Conservation (phyloP, 2,329 filamentous ascomycete species). For the Penicillium paneum region DNA sequence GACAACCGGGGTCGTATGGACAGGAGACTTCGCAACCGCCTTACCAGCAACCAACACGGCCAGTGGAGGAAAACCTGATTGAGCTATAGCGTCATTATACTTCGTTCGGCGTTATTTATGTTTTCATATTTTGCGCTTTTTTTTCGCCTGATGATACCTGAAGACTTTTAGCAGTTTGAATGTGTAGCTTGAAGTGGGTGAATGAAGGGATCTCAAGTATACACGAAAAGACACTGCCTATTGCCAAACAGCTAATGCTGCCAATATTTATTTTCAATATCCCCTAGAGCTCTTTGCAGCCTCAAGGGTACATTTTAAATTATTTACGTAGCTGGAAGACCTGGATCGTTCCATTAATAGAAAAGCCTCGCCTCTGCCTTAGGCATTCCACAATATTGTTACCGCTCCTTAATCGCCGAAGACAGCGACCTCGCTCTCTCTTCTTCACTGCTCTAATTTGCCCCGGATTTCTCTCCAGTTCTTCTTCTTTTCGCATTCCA, state of each 20-base stretch:
- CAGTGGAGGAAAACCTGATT: constrained; percentile 27
- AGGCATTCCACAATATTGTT: constrained; percentile 6
- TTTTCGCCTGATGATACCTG: constrained; percentile 22
- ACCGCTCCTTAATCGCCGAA: constrained; percentile 16
- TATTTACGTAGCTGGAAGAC: not conserved
- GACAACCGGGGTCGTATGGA: constrained; percentile 20
- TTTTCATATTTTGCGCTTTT: constrained; percentile 1
- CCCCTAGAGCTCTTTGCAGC: not conserved
- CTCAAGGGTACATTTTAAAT: not conserved
- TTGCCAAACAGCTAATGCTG: not conserved
- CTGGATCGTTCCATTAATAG: not conserved
- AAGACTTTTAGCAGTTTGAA: constrained; percentile 14
- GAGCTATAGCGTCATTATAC: constrained; percentile 21
- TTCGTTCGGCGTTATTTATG: constrained; percentile 2
- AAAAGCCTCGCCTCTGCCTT: not conserved
- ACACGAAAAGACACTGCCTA: not conserved
- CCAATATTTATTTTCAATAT: not conserved
- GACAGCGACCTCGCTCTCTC: constrained; percentile 15
- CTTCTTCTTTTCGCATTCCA: not conserved
- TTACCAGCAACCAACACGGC: constrained; percentile 17
- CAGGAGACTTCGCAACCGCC: constrained; percentile 15
- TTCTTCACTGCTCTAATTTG: constrained; percentile 7
- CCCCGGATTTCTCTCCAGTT: not conserved
- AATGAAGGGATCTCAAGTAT: not conserved
- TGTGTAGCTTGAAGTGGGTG: constrained; percentile 5